A percentile compares a stretch with the other conserved stretches of the same genome.
Conservation (phyloP, 176 grass and related monocot species). For the Bromus sterilis region DNA sequence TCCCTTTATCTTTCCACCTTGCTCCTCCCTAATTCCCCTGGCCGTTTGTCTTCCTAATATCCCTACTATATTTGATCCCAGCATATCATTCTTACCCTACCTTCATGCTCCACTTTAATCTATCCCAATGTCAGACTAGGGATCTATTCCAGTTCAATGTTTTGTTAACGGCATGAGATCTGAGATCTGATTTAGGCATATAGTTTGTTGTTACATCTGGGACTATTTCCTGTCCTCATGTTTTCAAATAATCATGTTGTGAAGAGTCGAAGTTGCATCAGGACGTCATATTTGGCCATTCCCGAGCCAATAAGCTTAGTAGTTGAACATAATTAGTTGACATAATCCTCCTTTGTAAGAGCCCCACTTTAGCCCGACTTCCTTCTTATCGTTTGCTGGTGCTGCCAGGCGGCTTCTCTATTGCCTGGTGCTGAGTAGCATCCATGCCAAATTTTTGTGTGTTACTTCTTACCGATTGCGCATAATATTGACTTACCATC, state of each 20-base stretch:
- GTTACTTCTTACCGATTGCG: background rate
- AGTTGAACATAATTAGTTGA: background rate
- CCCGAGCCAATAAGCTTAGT: background rate
- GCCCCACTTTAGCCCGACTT: background rate
- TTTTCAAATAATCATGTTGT: background rate
- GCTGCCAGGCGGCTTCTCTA: background rate
- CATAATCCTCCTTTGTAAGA: background rate
- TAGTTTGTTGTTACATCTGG: constrained; percentile 1
- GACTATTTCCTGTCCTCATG: background rate
- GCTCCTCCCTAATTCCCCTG: background rate
- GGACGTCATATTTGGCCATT: background rate
- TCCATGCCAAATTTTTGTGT: background rate
- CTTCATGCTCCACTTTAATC: background rate
- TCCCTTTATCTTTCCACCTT: background rate
- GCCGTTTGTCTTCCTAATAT: background rate
- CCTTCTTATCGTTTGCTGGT: background rate
- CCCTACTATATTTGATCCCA: background rate
- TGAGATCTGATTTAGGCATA: background rate
- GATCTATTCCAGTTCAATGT: background rate
- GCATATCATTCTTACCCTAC: background rate
- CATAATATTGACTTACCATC: constrained; percentile 1
- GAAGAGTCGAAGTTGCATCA: background rate
- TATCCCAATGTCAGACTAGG: background rate
- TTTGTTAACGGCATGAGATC: constrained; percentile 11
- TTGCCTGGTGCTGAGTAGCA: background rate